Evolutionary conservation across 1,284 basidiomycete genomes (phyloP).

Genomic region (Marasmius oreades): DNA sequence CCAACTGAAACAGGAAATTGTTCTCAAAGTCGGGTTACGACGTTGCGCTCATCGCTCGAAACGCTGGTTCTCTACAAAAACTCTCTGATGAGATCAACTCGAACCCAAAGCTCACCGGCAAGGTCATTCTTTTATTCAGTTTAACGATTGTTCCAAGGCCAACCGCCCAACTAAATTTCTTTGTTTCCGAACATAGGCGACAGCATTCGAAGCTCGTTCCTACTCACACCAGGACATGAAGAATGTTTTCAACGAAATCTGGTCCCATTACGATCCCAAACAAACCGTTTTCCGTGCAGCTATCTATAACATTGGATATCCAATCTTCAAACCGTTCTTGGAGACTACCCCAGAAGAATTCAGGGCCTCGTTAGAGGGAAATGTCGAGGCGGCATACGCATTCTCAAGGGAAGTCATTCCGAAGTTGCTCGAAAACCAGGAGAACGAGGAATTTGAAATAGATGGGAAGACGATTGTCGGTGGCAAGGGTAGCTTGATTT

Average conservation of each 20-base stretch:
- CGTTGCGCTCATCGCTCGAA: slow-evolving; percentile 66
- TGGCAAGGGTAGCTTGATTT: slow-evolving; percentile 38
- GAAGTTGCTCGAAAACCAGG: slow-evolving; percentile 56
- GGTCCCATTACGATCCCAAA: slow-evolving; percentile 44
- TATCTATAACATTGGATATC: slow-evolving; percentile 60
- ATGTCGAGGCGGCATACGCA: slow-evolving; percentile 60
- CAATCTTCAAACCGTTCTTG: slow-evolving; percentile 66
- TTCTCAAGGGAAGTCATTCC: slow-evolving; percentile 64
- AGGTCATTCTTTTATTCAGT: background rate
- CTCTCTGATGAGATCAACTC: slow-evolving; percentile 53
- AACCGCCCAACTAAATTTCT: too few species aligned
- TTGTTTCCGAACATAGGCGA: too few species aligned
- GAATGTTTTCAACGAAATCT: slow-evolving; percentile 51
- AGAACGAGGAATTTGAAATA: slow-evolving; percentile 10
- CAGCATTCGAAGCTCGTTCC: slow-evolving; percentile 52
- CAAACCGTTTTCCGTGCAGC: slow-evolving; percentile 55
- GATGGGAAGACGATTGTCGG: slow-evolving; percentile 35
- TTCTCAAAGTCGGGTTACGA: slow-evolving; percentile 65
- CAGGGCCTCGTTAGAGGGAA: slow-evolving; percentile 46
- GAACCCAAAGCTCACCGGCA: background rate
- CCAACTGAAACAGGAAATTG: slow-evolving; percentile 39
- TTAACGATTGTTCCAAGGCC: too few species aligned
- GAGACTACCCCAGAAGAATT: slow-evolving; percentile 61
- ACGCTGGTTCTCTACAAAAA: slow-evolving; percentile 46
- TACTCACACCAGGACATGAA: slow-evolving; percentile 55